These are phyloP conservation scores for Pythium biforme DNA, from an alignment of 352 stramenopile species.

Conservation along the genomic window DNA sequence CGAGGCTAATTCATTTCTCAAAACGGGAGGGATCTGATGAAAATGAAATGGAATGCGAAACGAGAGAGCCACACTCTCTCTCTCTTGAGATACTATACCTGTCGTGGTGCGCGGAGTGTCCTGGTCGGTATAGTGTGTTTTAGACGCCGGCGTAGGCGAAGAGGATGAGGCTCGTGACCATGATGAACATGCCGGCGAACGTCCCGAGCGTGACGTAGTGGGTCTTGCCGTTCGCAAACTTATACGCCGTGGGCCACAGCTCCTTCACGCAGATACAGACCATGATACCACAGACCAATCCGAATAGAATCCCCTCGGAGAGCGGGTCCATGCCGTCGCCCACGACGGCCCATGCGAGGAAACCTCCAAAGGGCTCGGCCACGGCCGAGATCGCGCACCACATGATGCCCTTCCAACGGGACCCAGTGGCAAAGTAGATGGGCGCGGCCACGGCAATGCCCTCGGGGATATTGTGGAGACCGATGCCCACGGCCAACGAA, in stretches of 20 bases:
- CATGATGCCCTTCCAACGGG: constrained; percentile 92
- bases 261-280: constrained; percentile 85
- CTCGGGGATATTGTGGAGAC: constrained; percentile 97
- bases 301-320: constrained; percentile 84
- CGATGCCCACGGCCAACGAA: constrained; percentile 93
- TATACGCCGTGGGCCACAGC: constrained; percentile 89
- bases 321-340: constrained; percentile 45
- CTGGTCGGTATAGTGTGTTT: background rate
- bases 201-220: constrained; percentile 82
- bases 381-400: constrained; percentile 89
- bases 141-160: constrained; percentile 78
- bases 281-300: constrained; percentile 92
- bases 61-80: too few species aligned
- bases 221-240: constrained; percentile 85
- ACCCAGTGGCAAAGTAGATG: constrained; percentile 96
- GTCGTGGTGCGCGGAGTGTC: too few species aligned
- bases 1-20: background rate
- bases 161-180: constrained; percentile 85
- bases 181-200: constrained; percentile 82
- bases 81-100: too few species aligned
- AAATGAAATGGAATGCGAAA: too few species aligned
- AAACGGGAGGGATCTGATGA: too few species aligned
- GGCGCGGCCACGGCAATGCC: constrained; percentile 94
- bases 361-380: constrained; percentile 82
- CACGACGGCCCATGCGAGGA: constrained; percentile 82